Evolutionary conservation across 2,329 filamentous ascomycete species (phyloP).

Genomic region (Nannizziopsis arthrosporioides): DNA sequence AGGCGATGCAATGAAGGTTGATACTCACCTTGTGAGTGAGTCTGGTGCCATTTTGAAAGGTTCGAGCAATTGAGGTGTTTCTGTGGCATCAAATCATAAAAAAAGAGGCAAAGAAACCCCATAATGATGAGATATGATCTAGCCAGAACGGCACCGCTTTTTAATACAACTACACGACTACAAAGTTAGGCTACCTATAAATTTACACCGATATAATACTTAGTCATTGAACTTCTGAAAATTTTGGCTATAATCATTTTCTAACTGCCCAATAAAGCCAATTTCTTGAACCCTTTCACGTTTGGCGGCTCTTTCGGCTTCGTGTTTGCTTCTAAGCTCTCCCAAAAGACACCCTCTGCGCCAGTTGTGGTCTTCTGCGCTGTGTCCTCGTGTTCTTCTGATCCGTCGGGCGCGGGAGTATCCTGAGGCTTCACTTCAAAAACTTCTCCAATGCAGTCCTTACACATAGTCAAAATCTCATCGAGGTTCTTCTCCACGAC

Average conservation of each 20-base stretch:
- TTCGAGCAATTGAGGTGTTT: constrained; percentile 10
- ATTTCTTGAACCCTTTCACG: constrained; percentile 38
- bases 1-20: constrained; percentile 70
- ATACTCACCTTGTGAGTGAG: constrained; percentile 62
- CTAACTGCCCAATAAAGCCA: constrained; percentile 26
- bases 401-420: constrained; percentile 20
- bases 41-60: constrained; percentile 41
- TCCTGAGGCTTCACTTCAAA: constrained; percentile 39
- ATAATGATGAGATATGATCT: constrained; percentile 1
- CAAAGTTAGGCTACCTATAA: background rate
- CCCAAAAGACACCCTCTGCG: constrained; percentile 30
- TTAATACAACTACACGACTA: background rate
- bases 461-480: constrained; percentile 62
- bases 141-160: too few relatives aligned
- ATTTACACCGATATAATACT: background rate
- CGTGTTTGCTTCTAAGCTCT: constrained; percentile 30
- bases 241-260: background rate
- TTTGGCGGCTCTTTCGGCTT: constrained; percentile 39
- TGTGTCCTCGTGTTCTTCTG: constrained; percentile 16
- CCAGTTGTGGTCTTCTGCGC: constrained; percentile 16
- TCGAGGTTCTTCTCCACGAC: constrained; percentile 62
- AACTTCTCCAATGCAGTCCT: constrained; percentile 56
- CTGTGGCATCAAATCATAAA: background rate
- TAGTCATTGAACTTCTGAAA: background rate
- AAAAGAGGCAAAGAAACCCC: too few relatives aligned